Evolutionary conservation across 2,329 filamentous ascomycete species (phyloP).

Genomic region (Bipolaris sorokiniana): DNA sequence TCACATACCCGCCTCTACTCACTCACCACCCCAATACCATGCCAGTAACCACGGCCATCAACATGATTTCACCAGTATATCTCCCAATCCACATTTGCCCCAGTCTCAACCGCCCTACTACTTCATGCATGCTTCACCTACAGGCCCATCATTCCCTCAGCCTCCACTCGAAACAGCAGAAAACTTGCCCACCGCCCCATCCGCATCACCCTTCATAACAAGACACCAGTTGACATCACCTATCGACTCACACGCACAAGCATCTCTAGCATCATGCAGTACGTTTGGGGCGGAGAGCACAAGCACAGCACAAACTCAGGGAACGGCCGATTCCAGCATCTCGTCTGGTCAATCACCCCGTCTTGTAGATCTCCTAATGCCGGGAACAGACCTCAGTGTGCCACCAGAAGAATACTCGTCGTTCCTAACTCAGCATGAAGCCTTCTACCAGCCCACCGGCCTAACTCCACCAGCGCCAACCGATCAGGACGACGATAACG

Average conservation of each 20-base stretch:
- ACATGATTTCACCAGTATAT: conserved; percentile 12
- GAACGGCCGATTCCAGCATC: conserved; percentile 44
- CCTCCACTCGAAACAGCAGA: conserved; percentile 12
- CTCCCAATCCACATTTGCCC: conserved; percentile 21
- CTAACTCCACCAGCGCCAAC: conserved; percentile 38
- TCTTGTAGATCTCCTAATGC: conserved; percentile 56
- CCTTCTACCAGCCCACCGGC: conserved; percentile 41
- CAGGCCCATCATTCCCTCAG: conserved; percentile 20
- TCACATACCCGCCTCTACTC: conserved; percentile 11
- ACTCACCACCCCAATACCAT: conserved; percentile 6
- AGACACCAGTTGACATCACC: conserved; percentile 37
- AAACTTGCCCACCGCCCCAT: conserved; percentile 21
- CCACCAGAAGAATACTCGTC: conserved; percentile 48
- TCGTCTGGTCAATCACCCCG: conserved; percentile 57
- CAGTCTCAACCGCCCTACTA: conserved; percentile 18
- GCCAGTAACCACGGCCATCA: conserved; percentile 11
- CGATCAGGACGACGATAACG: conserved; percentile 53
- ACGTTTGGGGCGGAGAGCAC: conserved; percentile 47
- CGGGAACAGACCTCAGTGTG: conserved; percentile 55
- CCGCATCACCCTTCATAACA: conserved; percentile 32
- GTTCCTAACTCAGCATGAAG: conserved; percentile 45
- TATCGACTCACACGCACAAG: conserved; percentile 43
- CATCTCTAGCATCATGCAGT: conserved; percentile 46
- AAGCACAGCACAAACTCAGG: conserved; percentile 31
- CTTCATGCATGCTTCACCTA: conserved; percentile 16